Base-by-base conservation (phyloP, 2,329 filamentous ascomycete species). In the Neonectria magnoliae region DNA sequence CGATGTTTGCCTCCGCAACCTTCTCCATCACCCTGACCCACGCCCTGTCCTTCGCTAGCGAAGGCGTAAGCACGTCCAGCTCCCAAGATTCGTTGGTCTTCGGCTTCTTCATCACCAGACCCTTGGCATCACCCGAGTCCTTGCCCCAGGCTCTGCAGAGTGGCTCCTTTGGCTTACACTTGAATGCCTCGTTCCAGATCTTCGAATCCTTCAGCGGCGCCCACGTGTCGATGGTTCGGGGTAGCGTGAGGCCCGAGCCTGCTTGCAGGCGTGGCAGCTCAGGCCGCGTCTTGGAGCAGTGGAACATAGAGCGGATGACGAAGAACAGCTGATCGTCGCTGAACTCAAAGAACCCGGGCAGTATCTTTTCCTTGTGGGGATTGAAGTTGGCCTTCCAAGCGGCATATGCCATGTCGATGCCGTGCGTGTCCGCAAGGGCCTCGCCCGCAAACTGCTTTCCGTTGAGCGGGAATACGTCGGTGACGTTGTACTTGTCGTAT, bases 251-350 rank as follows among this genome's bases (percentile, higher is more conserved):
- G 7, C 61, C 55, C 3, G 44, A 18, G 11, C 14, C 20, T 11
- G 63, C 1, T n/a, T 64, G 29, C 2, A 57, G 16, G 3, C 4
- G 6, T 25, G 54, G 18, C 9, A 51, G 2, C 31, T 58, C n/a
- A 1, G 9, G 18, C 18, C 50, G 56, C 51, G 56, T 57, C 20
- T 53, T 56, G 42, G 57, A 33, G 73, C 87, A 89, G 85, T 86
- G 89, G 80, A 82, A 84, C 64, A 83, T 85, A 6, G 80, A 82
- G 70, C 87, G 88, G 13, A 82, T 83, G 25, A 89, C 81, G 68
- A 88, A 89, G 78, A 89, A 90, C 9, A 89, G 73, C 68, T 89
- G 86, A 57, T 89, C 87, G 68, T 88, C 85, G 1, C 81, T 84
- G 65, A 88, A 88, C 31, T 80, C 70, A 14, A 83, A 79, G 14